Base-by-base conservation (phyloP, 768 basidiomycete genomes). In the Boletus rubroflammeus region DNA sequence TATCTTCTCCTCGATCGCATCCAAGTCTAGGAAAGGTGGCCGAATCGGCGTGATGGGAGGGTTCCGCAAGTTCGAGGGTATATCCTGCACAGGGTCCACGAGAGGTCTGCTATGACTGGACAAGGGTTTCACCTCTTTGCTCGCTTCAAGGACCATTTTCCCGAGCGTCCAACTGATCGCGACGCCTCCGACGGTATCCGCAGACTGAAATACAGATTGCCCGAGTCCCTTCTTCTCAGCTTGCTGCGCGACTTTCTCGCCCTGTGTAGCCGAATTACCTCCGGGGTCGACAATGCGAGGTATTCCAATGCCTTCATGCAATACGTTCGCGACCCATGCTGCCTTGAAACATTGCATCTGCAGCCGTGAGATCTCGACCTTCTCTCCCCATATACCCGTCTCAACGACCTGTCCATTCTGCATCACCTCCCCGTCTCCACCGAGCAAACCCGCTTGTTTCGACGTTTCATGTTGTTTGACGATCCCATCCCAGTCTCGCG, bases 301-400 rank as follows among this genome's bases (percentile, higher is more conserved):
- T 67, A 99, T 82, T 9, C 94, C 94, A 47, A 99, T 86, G 29
- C 97, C 97, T 67, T 97, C 93, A 61, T 98, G 96, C 2, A 99
- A 72, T 35, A 99, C 88, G 70, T 98, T 98, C 48, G 89, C 86
- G 51, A 99, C 81, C 97, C 97, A 99, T 2, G 97, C 95, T 1
- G 96, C 93, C 71, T 99, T 99, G 85, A 99, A 99, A 69, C 97
- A 99, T 68, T 98, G 97, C 90, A 96, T 90, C 73, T 96, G 84
- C 55, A 99, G 73, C 43, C 96, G 82, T 23, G 90, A 81, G 34
- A 90, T 71, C 67, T 95, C 95, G 54, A 96, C 86, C 51, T 82
- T 74, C 36, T 83, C 76, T 23, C 81, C 81, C 90, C 88, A 91
- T 59, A 79, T 78, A 0, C 84, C 85, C 4, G 80, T 77, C 26